Conservation (phyloP, 23 red algal genomes). For the Cyanidiococcus yangmingshanensis region DNA sequence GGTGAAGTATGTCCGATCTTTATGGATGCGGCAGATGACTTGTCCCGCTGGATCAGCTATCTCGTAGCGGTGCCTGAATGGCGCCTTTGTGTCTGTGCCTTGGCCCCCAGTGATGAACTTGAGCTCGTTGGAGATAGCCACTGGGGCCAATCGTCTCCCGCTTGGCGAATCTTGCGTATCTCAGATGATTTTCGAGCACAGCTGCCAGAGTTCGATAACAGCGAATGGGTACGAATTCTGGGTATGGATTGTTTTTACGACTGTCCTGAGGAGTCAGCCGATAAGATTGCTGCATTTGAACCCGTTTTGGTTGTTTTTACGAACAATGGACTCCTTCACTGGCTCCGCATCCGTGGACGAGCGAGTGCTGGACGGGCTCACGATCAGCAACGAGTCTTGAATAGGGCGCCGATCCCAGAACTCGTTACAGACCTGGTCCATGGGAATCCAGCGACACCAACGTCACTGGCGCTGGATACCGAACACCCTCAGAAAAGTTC, state of each 20-base stretch:
- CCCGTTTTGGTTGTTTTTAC: not conserved
- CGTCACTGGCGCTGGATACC: too few species aligned
- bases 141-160: not conserved
- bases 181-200: not conserved
- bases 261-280: not conserved
- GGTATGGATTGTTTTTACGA: not conserved
- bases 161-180: not conserved
- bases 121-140: slow-evolving; percentile 6
- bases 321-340: slow-evolving; percentile 9
- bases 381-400: too few species aligned
- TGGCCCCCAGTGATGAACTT: slow-evolving; percentile 8
- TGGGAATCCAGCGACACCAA: too few species aligned
- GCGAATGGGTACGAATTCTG: not conserved
- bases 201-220: not conserved
- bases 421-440: too few species aligned
- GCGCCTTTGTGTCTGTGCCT: not conserved
- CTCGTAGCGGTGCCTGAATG: not conserved
- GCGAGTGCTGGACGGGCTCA: not conserved
- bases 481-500: too few species aligned
- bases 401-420: too few species aligned
- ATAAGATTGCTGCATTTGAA: not conserved
- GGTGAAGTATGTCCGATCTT: slow-evolving; percentile 16
- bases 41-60: not conserved
- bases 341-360: not conserved
- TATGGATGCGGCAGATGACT: not conserved